These are phyloP conservation scores for Globisporangium cederbergense DNA, from an alignment of 352 stramenopile genomes.

Conservation along the genomic window DNA sequence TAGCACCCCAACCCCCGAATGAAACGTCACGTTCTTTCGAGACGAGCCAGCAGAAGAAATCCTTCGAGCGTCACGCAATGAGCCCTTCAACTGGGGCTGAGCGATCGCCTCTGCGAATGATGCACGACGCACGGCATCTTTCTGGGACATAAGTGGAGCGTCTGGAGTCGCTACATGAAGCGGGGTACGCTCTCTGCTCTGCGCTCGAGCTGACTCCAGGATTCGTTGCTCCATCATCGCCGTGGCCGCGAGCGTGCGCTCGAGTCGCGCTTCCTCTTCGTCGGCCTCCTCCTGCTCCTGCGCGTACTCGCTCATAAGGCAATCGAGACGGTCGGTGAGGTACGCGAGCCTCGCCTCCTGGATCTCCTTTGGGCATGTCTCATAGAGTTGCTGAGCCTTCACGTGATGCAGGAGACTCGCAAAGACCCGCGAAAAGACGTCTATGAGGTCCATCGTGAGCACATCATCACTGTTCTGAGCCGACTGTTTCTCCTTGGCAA, in stretches of 20 bases:
- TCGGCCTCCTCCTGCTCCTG: constrained; percentile 22
- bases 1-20: background rate
- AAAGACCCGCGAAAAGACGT: constrained; percentile 52
- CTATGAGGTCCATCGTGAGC: constrained; percentile 52
- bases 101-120: constrained; percentile 1
- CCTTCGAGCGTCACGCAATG: background rate
- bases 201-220: constrained; percentile 22
- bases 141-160: background rate
- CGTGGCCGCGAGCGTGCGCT: constrained; percentile 16
- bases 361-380: constrained; percentile 47
- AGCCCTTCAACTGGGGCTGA: background rate
- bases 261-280: constrained; percentile 24
- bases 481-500: constrained; percentile 34
- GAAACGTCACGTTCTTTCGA: constrained; percentile 3
- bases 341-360: constrained; percentile 42
- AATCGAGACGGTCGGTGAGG: constrained; percentile 38
- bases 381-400: constrained; percentile 43
- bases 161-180: background rate
- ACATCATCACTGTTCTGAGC: constrained; percentile 49
- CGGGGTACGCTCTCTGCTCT: background rate
- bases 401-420: constrained; percentile 56
- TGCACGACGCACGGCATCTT: background rate
- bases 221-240: constrained; percentile 35
- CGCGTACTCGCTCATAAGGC: constrained; percentile 31
- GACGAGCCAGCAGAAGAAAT: constrained; percentile 16